Evolutionary conservation across 495 filamentous ascomycete genomes (phyloP).

Genomic region (Neurospora tetraspora): DNA sequence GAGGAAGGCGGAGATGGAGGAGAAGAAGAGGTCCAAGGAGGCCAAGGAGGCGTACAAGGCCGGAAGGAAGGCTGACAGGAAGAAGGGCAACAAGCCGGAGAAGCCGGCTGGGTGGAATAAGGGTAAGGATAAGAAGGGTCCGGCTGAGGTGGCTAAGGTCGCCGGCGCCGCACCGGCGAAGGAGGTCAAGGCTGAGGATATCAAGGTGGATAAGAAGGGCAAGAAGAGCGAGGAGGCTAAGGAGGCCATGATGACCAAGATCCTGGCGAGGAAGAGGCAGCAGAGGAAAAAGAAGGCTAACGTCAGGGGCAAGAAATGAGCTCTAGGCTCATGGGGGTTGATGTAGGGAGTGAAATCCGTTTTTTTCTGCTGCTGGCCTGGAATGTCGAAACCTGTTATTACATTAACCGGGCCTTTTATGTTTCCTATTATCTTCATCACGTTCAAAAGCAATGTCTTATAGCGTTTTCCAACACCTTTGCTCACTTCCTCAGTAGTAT

Average conservation of each 20-base stretch:
- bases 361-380: background rate
- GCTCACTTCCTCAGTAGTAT: background rate
- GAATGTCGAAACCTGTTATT: background rate
- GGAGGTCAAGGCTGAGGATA: slow-evolving; percentile 3
- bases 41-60: slow-evolving; percentile 6
- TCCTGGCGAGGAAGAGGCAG: slow-evolving; percentile 38
- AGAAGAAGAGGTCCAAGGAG: slow-evolving; percentile 2
- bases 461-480: background rate
- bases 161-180: background rate
- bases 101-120: slow-evolving; percentile 38
- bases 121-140: slow-evolving; percentile 39
- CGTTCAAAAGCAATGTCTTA: background rate
- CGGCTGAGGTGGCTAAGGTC: background rate
- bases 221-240: slow-evolving; percentile 22
- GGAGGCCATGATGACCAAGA: slow-evolving; percentile 34
- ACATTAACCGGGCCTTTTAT: background rate
- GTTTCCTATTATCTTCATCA: background rate
- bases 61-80: slow-evolving; percentile 20
- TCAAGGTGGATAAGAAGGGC: slow-evolving; percentile 6
- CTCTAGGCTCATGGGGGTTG: background rate
- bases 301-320: slow-evolving; percentile 17
- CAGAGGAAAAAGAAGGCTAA: slow-evolving; percentile 41
- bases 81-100: slow-evolving; percentile 33
- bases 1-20: slow-evolving; percentile 40
- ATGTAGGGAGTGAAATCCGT: background rate